phyloP scores from a whole-genome alignment of 306 rosid genomes.

The Benincasa hispida region DNA sequence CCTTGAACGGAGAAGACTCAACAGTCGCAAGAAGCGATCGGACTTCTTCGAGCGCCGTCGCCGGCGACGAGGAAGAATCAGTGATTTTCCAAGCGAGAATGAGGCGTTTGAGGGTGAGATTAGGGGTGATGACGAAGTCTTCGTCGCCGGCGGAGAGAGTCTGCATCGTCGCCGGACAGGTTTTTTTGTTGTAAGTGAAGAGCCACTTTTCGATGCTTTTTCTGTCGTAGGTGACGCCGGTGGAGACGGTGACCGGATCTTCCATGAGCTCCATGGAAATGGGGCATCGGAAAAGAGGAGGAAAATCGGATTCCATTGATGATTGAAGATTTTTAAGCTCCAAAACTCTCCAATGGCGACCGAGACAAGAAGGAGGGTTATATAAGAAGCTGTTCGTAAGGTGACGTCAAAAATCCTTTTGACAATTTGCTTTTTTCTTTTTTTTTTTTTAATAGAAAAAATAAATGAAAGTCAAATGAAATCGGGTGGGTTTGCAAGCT shows the following conservation, averaged over 20 bases:
- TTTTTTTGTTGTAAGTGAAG: conserved; percentile 34
- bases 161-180: conserved; percentile 51
- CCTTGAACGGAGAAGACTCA: conserved; percentile 44
- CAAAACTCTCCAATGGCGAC: background rate
- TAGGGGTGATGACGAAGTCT: conserved; percentile 24
- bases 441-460: background rate
- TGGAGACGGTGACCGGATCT: conserved; percentile 36
- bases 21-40: conserved; percentile 16
- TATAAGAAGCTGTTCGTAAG: background rate
- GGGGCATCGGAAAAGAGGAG: conserved; percentile 37
- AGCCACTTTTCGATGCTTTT: conserved; percentile 39
- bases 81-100: conserved; percentile 27
- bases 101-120: conserved; percentile 42
- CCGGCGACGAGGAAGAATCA: background rate
- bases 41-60: conserved; percentile 13
- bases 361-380: background rate
- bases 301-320: conserved; percentile 20
- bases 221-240: conserved; percentile 48
- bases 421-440: background rate
- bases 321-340: background rate
- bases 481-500: conserved; percentile 1
- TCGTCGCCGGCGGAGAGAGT: background rate
- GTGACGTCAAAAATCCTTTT: background rate
- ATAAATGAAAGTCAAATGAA: background rate
- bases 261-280: conserved; percentile 42